Evolutionary conservation across 352 stramenopile genomes (phyloP).

Genomic region (Phytophthora europaea): DNA sequence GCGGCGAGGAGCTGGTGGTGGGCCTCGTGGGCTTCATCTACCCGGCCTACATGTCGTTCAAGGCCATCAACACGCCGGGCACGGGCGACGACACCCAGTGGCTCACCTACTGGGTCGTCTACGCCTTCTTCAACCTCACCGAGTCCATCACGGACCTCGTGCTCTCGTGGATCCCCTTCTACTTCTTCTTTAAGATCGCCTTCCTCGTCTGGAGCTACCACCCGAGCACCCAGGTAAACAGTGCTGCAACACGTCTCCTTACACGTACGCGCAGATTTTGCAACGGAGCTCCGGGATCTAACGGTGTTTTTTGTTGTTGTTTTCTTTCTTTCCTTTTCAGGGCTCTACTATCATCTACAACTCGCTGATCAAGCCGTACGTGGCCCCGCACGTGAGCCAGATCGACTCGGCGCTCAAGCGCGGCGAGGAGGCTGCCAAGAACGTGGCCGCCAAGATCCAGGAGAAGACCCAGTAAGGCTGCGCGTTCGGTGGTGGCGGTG

Average conservation of each 20-base stretch:
- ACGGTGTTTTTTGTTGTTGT: conserved; percentile 10
- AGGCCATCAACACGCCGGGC: conserved; percentile 82
- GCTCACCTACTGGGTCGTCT: conserved; percentile 96
- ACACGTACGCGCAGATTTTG: too few relatives aligned
- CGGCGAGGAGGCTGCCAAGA: conserved; percentile 62
- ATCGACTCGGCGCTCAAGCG: conserved; percentile 77
- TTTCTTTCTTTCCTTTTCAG: conserved; percentile 33
- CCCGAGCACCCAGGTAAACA: conserved; percentile 67
- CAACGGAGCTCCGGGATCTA: conserved; percentile 6
- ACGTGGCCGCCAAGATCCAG: conserved; percentile 59
- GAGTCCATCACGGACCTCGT: conserved; percentile 90
- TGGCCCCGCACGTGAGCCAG: conserved; percentile 72
- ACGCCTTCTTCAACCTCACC: conserved; percentile 97
- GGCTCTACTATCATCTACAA: conserved; percentile 89
- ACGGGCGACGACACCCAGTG: conserved; percentile 89
- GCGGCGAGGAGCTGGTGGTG: conserved; percentile 81
- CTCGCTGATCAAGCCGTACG: conserved; percentile 85
- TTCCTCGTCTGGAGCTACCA: conserved; percentile 92
- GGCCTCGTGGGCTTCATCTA: conserved; percentile 91
- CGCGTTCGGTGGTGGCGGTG: neutral
- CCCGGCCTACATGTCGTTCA: conserved; percentile 91
- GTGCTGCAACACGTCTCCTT: neutral
- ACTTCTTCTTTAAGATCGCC: conserved; percentile 89
- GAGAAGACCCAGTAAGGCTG: conserved; percentile 46
- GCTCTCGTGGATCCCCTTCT: conserved; percentile 88